A percentile compares a stretch with the other conserved stretches of the same genome.
phyloP scores from a whole-genome alignment of 2,329 filamentous ascomycete genomes.

The Microsporum canis region DNA sequence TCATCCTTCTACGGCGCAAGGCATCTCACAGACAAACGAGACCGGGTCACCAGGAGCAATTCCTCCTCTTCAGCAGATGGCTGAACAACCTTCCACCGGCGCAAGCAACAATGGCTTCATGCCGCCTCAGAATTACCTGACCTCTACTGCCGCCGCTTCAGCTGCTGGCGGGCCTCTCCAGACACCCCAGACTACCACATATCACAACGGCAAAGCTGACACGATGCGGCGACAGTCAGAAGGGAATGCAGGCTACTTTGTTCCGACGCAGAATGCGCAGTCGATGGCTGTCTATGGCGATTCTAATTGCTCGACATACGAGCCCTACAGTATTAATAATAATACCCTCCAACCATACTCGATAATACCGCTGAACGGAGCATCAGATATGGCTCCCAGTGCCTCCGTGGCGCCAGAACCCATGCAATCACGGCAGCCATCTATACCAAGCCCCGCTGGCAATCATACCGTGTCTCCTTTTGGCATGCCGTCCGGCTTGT shows the following conservation, averaged over 20 bases:
- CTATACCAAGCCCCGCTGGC: slow-evolving; percentile 10
- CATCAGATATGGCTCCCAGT: slow-evolving; percentile 7
- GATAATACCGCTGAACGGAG: background rate
- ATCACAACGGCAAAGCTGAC: slow-evolving; percentile 12
- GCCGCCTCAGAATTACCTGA: background rate
- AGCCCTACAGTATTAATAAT: slow-evolving; percentile 12
- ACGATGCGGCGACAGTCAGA: slow-evolving; percentile 12
- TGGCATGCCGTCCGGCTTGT: slow-evolving; percentile 14
- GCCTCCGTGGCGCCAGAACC: slow-evolving; percentile 6
- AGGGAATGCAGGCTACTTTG: slow-evolving; percentile 8
- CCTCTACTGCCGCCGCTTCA: slow-evolving; percentile 18
- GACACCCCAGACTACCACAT: background rate
- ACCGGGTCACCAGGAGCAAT: slow-evolving; percentile 7
- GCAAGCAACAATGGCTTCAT: slow-evolving; percentile 7
- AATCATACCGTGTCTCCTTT: slow-evolving; percentile 10
- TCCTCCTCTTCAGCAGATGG: slow-evolving; percentile 1
- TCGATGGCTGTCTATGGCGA: slow-evolving; percentile 21
- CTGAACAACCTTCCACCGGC: background rate
- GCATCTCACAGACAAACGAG: slow-evolving; percentile 8
- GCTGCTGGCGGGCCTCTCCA: slow-evolving; percentile 3
- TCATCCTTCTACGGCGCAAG: slow-evolving; percentile 22
- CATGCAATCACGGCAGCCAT: slow-evolving; percentile 13
- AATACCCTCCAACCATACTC: background rate
- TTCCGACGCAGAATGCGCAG: slow-evolving; percentile 13
- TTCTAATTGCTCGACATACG: slow-evolving; percentile 16